Base-by-base conservation (phyloP, 1,284 basidiomycete genomes). In the Exobasidium cylindrosporum region DNA sequence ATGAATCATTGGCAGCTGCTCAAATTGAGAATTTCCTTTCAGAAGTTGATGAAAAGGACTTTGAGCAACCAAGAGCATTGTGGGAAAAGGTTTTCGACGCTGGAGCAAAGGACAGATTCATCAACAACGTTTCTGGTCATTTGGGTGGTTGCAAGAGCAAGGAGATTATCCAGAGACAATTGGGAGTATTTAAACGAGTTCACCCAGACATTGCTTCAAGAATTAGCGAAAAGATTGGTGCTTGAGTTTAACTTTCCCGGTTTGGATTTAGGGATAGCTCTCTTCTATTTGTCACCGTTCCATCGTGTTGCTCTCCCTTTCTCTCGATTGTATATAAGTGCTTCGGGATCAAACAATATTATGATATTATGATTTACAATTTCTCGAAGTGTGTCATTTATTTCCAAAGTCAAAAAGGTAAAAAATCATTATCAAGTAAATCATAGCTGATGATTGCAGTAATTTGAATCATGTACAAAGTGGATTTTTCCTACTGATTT, bases 51-150 rank as follows among this genome's bases (percentile, higher is more conserved):
- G 63, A 63, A 11, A 29, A 46, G 31, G 92, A 96, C 84, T 96
- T 95, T 76, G 89, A 91, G 82, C 91, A 93, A 77, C 92, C 93
- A 5, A 86, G 91, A 62, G 86, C 84, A 14, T 83, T 96, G 50
- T 95, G 87, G 86, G 77, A 82, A 66, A 87, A 86, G 74, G 92
- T 95, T 26, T 89, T 91, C 83, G 85, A 84, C 66, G 87, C 91
- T n/a, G 35, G 58, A 23, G 71, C 68, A 14, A 49, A 65, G 14
- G 46, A 65, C 28, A 54, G 63, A 30, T 68, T 72, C 21, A 66
- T 74, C 52, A 60, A 57, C 10, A 75, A 66, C 58, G 65, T 72
- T 46, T 65, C 69, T 26, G 70, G 68, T 26, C 69, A 70, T 63
- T 65, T 73, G 63, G 58, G 58, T 40, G 70, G 57, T 32, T 26